Conservation (phyloP, 495 filamentous ascomycete species). For the Polyplosphaeria fusca region DNA sequence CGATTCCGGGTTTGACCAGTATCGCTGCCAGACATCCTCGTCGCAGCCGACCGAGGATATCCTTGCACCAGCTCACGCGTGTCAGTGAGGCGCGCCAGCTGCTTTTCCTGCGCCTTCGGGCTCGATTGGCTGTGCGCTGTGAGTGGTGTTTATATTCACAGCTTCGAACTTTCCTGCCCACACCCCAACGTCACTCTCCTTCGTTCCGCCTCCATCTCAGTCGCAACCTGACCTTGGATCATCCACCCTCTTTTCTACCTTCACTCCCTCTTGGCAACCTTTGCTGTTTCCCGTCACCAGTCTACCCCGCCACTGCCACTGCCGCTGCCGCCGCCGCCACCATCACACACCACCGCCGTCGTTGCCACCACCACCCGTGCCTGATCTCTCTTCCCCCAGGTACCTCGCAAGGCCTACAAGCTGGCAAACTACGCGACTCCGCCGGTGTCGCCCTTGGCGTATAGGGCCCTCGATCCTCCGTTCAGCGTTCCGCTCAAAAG, state of each 20-base stretch:
- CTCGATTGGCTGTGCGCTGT: conserved; percentile 23
- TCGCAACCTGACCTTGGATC: background rate
- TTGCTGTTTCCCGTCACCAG: background rate
- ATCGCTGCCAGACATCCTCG: conserved; percentile 23
- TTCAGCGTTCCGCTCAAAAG: conserved; percentile 23
- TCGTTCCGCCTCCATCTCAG: background rate
- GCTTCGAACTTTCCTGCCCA: conserved; percentile 19
- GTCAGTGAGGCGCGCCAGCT: conserved; percentile 32
- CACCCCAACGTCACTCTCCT: conserved; percentile 3
- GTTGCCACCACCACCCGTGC: too few relatives aligned
- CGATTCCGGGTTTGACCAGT: conserved; percentile 25
- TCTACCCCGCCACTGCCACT: background rate
- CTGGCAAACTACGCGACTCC: conserved; percentile 46
- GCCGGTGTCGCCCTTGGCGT: conserved; percentile 44
- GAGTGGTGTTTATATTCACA: conserved; percentile 31
- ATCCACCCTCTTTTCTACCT: background rate
- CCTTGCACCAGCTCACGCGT: conserved; percentile 26
- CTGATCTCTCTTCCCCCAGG: background rate
- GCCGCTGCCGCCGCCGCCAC: too few relatives aligned
- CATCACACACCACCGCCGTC: too few relatives aligned
- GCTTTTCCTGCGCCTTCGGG: conserved; percentile 16
- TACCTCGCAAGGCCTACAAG: conserved; percentile 23
- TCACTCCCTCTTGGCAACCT: background rate
- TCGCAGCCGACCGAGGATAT: conserved; percentile 30
- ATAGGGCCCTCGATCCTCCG: conserved; percentile 33